Evolutionary conservation across 73 alveolate species (phyloP).

Genomic region (Tetrahymena malaccensis): DNA sequence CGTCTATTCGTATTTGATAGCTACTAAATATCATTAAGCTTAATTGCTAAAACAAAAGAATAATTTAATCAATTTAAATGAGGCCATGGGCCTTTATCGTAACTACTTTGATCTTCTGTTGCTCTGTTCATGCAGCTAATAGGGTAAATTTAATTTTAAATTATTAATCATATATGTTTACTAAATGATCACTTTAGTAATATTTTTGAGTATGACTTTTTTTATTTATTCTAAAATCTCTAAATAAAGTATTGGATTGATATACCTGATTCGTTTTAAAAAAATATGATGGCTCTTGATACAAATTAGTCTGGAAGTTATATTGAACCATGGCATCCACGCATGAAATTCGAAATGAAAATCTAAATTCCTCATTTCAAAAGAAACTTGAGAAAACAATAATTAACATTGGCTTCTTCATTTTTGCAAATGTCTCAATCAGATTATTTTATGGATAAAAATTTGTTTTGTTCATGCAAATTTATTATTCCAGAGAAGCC

Average conservation of each 20-base stretch:
- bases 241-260: background rate
- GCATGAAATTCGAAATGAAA: background rate
- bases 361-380: background rate
- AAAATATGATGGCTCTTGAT: background rate
- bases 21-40: background rate
- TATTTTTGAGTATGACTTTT: background rate
- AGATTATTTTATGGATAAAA: background rate
- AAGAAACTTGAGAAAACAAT: background rate
- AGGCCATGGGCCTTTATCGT: conserved; percentile 1
- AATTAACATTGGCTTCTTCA: background rate
- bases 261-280: background rate
- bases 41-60: background rate
- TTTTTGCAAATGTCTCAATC: background rate
- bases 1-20: background rate
- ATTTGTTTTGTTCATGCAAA: background rate
- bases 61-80: background rate
- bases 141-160: background rate
- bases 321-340: background rate
- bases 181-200: background rate
- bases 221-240: background rate
- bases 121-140: background rate
- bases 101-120: background rate
- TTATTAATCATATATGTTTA: too few relatives aligned
- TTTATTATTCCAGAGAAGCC: background rate
- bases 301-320: background rate